Evolutionary conservation across 2,329 filamentous ascomycete genomes (phyloP).

Genomic region (Fusarium globosum): DNA sequence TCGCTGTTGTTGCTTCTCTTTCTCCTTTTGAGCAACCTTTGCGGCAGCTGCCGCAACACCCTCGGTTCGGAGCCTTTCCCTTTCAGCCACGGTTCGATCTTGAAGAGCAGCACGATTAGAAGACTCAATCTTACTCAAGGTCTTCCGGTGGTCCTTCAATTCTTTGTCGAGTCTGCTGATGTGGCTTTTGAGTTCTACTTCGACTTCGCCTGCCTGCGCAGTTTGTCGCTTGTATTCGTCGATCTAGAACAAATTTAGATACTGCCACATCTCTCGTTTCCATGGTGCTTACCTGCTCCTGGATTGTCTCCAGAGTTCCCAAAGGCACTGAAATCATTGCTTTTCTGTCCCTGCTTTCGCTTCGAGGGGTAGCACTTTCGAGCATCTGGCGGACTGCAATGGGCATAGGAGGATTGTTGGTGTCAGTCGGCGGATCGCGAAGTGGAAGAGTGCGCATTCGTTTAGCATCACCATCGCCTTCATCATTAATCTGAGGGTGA

Average conservation of each 20-base stretch:
- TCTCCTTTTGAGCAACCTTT: slow-evolving; percentile 47
- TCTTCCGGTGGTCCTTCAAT: slow-evolving; percentile 58
- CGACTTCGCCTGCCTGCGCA: slow-evolving; percentile 43
- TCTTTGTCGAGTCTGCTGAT: slow-evolving; percentile 59
- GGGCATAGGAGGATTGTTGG: slow-evolving; percentile 48
- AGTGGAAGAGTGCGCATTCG: slow-evolving; percentile 44
- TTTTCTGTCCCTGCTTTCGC: slow-evolving; percentile 26
- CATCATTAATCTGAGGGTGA: slow-evolving; percentile 42
- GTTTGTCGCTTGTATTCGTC: slow-evolving; percentile 46
- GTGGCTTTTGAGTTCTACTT: slow-evolving; percentile 53
- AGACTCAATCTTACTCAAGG: slow-evolving; percentile 57
- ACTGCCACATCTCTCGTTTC: background rate
- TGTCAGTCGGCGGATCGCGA: slow-evolving; percentile 31
- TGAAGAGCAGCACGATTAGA: slow-evolving; percentile 62
- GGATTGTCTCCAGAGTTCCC: slow-evolving; percentile 53
- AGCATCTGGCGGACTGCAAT: slow-evolving; percentile 49
- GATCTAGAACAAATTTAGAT: slow-evolving; percentile 42
- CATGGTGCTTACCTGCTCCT: slow-evolving; percentile 49
- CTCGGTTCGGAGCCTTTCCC: slow-evolving; percentile 56
- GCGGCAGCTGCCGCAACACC: slow-evolving; percentile 44
- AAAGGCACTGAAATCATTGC: slow-evolving; percentile 46
- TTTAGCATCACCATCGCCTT: slow-evolving; percentile 49
- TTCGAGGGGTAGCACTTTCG: slow-evolving; percentile 29
- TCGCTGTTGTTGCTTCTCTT: slow-evolving; percentile 53
- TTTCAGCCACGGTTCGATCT: slow-evolving; percentile 62